phyloP scores from a whole-genome alignment of 2,329 filamentous ascomycete species.

The Truncatella angustata region DNA sequence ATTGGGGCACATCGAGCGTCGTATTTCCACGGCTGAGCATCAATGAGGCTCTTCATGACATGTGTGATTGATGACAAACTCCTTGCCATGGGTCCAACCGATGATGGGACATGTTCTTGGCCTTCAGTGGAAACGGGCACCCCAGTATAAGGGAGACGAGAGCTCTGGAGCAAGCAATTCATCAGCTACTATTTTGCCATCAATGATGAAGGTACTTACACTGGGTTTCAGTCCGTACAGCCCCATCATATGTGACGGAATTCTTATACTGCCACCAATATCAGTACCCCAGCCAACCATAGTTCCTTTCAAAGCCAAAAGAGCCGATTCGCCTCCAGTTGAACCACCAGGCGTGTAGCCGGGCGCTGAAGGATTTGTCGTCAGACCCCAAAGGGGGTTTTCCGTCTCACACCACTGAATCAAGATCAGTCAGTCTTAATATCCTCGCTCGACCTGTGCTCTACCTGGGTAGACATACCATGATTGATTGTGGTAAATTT shows the following conservation, averaged over 20 bases:
- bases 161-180: constrained; percentile 38
- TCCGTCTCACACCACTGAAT: constrained; percentile 51
- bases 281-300: constrained; percentile 49
- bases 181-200: not conserved
- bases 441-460: not conserved
- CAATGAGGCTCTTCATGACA: constrained; percentile 45
- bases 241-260: constrained; percentile 45
- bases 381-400: constrained; percentile 50
- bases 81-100: constrained; percentile 58
- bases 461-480: constrained; percentile 34
- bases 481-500: constrained; percentile 33
- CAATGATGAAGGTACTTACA: constrained; percentile 37
- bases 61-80: constrained; percentile 47
- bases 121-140: constrained; percentile 61
- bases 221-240: constrained; percentile 49
- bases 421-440: constrained; percentile 49
- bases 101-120: constrained; percentile 62
- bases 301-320: constrained; percentile 22
- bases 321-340: constrained; percentile 25
- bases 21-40: constrained; percentile 48
- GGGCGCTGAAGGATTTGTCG: constrained; percentile 41
- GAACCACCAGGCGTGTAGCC: constrained; percentile 36
- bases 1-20: constrained; percentile 54
- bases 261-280: constrained; percentile 49
- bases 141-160: constrained; percentile 55